Evolutionary conservation across 2,329 filamentous ascomycete species (phyloP), one percentile per base, ranked within the genome.

Genomic region (Aspergillus tubingensis): DNA sequence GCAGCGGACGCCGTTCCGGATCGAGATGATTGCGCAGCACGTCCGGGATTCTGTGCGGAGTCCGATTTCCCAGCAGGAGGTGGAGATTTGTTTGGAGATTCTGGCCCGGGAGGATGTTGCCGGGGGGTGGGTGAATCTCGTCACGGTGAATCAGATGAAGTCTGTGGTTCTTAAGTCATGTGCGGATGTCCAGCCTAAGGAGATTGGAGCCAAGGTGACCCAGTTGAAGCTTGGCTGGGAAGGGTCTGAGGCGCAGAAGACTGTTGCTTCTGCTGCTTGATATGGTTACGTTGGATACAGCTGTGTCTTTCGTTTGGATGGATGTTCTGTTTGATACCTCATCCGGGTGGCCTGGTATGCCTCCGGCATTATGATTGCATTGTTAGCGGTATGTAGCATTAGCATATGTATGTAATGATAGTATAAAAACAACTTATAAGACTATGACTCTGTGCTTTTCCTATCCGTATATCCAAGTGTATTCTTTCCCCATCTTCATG

Each of bases 31-130:
- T 57, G 77, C 88, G 17, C 83, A 86, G 65, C 88, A 87, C 72
- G 80, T 92, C 52, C 84, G 83, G 68, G 88, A 91, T 73, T 92
- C 89, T 25, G 78, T 90, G 63, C 71, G 74, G 36, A 79, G 74
- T 57, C 80, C 82, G 0, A 82, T 85, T 47, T 79, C 80, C 1
- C 77, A 74, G 30, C 75, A 78, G 5, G 83, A 85, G 64, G 79
- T 80, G 8, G 77, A 76, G 57, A 70, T 72, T 2, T 82, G 81
- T 70, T 67, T 85, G 54, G 76, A 77, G 54, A 73, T 85, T 39
- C 70, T 85, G 48, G 77, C 77, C 4, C 69, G 76, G 32, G 73
- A 82, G 27, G 77, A 81, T 53, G 75, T 82, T 43, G 81, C 81
- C 8, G 77, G 78, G 49, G 71, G 76, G 49, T 85, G 83, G 83